Percentiles rank a stretch among this genome's conserved stretches.
Evolutionary conservation across 805 yeast genomes (phyloP).

Genomic region (Torulaspora microellipsoides): DNA sequence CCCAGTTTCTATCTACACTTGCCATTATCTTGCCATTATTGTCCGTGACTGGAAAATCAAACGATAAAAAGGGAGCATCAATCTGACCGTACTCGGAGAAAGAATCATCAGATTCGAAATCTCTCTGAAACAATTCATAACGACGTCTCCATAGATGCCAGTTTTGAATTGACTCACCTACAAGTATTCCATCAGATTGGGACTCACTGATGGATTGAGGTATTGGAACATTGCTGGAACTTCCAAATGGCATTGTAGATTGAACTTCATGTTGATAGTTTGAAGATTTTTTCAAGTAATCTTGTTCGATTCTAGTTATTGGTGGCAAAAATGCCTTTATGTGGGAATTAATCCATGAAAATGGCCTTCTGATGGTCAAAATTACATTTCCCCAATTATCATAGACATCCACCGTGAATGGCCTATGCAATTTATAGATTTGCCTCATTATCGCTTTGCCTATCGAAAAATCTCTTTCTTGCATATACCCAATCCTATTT

Average conservation of each 20-base stretch:
- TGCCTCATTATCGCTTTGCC: conserved; percentile 74
- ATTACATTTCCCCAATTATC: conserved; percentile 58
- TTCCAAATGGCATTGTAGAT: conserved; percentile 7
- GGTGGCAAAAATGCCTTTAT: conserved; percentile 65
- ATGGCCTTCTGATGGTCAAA: conserved; percentile 72
- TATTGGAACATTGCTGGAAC: conserved; percentile 9
- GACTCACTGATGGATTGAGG: conserved; percentile 32
- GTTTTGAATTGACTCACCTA: conserved; percentile 86
- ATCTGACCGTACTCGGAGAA: conserved; percentile 80
- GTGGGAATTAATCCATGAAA: conserved; percentile 84
- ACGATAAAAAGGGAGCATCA: conserved; percentile 82
- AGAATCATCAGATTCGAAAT: conserved; percentile 35
- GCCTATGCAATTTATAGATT: conserved; percentile 78
- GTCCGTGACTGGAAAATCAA: conserved; percentile 75
- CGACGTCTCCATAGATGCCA: conserved; percentile 95
- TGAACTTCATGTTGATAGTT: conserved; percentile 1
- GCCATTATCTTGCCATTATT: conserved; percentile 57
- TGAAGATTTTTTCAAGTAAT: conserved; percentile 3
- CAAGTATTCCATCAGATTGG: conserved; percentile 42
- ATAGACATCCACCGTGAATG: conserved; percentile 69
- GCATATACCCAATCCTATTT: conserved; percentile 69
- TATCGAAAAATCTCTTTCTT: conserved; percentile 73
- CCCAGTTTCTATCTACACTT: conserved; percentile 89
- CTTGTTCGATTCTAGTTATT: conserved; percentile 7
- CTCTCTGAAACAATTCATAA: conserved; percentile 66